These are phyloP conservation scores for Mikania micrantha DNA, from an alignment of 129 eudicot species.

Conservation along the genomic window DNA sequence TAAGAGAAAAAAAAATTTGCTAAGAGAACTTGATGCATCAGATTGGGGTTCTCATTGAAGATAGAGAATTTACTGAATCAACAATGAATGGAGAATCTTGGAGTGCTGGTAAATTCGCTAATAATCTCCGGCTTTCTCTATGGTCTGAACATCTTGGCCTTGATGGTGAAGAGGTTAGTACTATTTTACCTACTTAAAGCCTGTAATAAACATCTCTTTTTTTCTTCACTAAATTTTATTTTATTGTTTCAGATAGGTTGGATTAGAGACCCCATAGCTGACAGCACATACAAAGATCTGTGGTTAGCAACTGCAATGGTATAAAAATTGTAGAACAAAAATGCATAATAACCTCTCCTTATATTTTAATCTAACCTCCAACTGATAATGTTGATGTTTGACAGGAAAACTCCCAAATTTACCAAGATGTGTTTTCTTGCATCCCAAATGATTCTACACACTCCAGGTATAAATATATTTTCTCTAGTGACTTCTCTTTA, in stretches of 20 bases:
- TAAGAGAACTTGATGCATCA: conserved; percentile 31
- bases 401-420: conserved; percentile 69
- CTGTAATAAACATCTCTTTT: background rate
- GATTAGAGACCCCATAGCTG: conserved; percentile 72
- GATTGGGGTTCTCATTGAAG: conserved; percentile 85
- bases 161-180: conserved; percentile 51
- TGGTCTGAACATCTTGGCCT: conserved; percentile 99
- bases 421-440: conserved; percentile 78
- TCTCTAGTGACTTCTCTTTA: background rate
- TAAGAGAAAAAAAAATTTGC: background rate
- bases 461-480: conserved; percentile 54
- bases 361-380: background rate
- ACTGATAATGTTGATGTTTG: conserved; percentile 17
- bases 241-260: conserved; percentile 42
- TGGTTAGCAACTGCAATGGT: conserved; percentile 91
- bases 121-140: conserved; percentile 61
- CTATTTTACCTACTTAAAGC: conserved; percentile 6
- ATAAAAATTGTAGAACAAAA: conserved; percentile 2
- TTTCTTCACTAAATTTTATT: background rate
- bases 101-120: conserved; percentile 81
- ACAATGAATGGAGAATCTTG: conserved; percentile 80
- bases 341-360: background rate
- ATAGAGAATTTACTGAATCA: conserved; percentile 73
- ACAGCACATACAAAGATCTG: conserved; percentile 59
- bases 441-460: conserved; percentile 78